Evolutionary conservation across 2,329 filamentous ascomycete genomes (phyloP).

Genomic region (Diaporthe sp.): DNA sequence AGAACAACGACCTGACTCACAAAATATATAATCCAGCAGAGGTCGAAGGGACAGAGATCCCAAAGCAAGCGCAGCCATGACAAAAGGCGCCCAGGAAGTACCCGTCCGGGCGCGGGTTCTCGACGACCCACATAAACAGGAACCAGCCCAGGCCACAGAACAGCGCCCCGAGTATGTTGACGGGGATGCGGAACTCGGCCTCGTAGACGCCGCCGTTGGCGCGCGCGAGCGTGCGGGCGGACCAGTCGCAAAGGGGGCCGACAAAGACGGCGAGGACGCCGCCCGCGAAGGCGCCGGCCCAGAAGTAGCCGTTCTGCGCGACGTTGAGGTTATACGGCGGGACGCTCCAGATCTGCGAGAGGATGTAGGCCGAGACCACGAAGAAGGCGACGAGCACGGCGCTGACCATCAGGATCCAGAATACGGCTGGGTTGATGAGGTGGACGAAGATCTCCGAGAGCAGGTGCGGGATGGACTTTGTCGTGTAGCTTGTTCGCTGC

Average conservation of each 20-base stretch:
- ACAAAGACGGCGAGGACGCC: conserved; percentile 53
- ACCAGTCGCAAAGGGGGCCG: conserved; percentile 44
- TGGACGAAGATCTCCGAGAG: conserved; percentile 42
- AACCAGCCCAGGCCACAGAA: conserved; percentile 43
- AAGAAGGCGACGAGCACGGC: conserved; percentile 42
- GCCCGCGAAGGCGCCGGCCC: conserved; percentile 56
- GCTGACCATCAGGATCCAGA: conserved; percentile 44
- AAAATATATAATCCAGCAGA: conserved; percentile 50
- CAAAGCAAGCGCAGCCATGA: conserved; percentile 42
- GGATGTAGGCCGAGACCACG: conserved; percentile 43
- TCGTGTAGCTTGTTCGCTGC: conserved; percentile 36
- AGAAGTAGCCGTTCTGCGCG: conserved; percentile 57
- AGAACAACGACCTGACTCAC: conserved; percentile 42
- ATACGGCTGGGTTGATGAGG: conserved; percentile 43
- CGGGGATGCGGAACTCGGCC: conserved; percentile 44
- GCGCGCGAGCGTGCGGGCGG: conserved; percentile 38
- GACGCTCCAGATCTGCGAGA: conserved; percentile 42
- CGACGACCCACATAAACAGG: conserved; percentile 43
- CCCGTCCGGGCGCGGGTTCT: conserved; percentile 39
- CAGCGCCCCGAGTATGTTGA: conserved; percentile 41
- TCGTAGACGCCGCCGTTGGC: conserved; percentile 42
- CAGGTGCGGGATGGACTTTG: conserved; percentile 39
- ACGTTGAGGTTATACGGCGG: conserved; percentile 52
- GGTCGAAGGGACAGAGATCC: conserved; percentile 42
- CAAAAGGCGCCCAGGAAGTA: conserved; percentile 42